Base-by-base conservation (phyloP, 768 basidiomycete species). In the Candolleomyces eurysporus region DNA sequence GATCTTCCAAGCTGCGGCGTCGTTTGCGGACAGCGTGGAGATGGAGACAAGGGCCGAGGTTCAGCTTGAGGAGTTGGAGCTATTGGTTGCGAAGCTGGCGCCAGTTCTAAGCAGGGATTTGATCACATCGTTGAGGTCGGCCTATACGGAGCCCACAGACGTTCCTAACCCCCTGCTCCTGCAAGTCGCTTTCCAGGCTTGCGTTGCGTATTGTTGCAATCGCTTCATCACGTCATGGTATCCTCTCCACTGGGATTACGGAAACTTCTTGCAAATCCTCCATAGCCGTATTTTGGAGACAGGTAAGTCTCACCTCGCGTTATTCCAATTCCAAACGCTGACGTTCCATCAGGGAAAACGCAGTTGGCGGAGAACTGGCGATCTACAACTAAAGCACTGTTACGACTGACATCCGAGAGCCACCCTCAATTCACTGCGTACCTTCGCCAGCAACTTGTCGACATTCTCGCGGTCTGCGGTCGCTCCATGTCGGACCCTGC, bases 181-280 rank as follows among this genome's bases (percentile, higher is more conserved):
- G 8, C 78, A 77, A 60, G 70, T 75, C 14, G 77, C 75, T 14
- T 66, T 79, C 65, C 78, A 79, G 68, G 76, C 74, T 21, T 76
- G 75, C 65, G 69, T 80, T 65, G 71, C 71, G 62, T 71, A 70
- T 52, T 78, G 74, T 60, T 76, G 74, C 59, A 68, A 67, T 61
- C 76, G 71, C 63, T 76, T 79, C 66, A 75, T 76, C 67, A 70
- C 70, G 63, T 74, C 79, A 36, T 79, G 78, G 78, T 78, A 75
- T 59, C 76, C 76, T 13, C 70, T 71, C 57, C 75, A 78, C 58
- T 79, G 76, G 78, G 77, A 78, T 19, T 77, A 78, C 46, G 72
- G 71, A 22, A 73, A 73, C 36, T 76, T 80, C 64, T 65, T 79
- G 60, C 71, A 71, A 4, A 72, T 72, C 2, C 61, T 78, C 51